A percentile compares a stretch with the other conserved stretches of the same genome.
phyloP scores from a whole-genome alignment of 352 stramenopile species.

The Phytophthora cajani region DNA sequence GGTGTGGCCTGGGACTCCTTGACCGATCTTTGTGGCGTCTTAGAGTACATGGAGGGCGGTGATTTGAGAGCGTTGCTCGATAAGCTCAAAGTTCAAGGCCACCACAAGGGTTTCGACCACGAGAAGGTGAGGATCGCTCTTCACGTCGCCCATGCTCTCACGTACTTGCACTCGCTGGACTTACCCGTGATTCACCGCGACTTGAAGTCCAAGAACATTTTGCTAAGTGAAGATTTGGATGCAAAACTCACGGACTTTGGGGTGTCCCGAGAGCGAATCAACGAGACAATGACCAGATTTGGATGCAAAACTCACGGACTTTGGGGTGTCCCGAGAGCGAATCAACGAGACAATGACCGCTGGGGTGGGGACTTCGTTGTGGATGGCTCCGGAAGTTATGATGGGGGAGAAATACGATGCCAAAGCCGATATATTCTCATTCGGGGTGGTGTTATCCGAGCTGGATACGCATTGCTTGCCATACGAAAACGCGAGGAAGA shows the following conservation, averaged over 20 bases:
- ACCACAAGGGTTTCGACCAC: slow-evolving; percentile 21
- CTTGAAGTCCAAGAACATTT: slow-evolving; percentile 69
- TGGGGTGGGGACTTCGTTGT: slow-evolving; percentile 27
- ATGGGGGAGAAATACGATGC: slow-evolving; percentile 35
- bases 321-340: slow-evolving; percentile 24
- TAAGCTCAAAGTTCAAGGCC: slow-evolving; percentile 6
- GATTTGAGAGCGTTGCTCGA: slow-evolving; percentile 43
- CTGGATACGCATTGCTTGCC: slow-evolving; percentile 49
- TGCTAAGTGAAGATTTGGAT: slow-evolving; percentile 39
- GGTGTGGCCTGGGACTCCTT: slow-evolving; percentile 50
- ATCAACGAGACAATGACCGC: slow-evolving; percentile 33
- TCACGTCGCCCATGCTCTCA: slow-evolving; percentile 48
- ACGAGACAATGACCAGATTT: slow-evolving; percentile 32
- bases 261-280: slow-evolving; percentile 2
- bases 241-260: slow-evolving; percentile 56
- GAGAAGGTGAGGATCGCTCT: slow-evolving; percentile 44
- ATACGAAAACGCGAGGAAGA: slow-evolving; percentile 25
- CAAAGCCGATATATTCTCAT: slow-evolving; percentile 54
- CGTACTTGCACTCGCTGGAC: slow-evolving; percentile 50
- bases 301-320: slow-evolving; percentile 51
- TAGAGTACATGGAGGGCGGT: slow-evolving; percentile 50
- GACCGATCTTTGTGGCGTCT: slow-evolving; percentile 43
- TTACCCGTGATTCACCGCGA: slow-evolving; percentile 55
- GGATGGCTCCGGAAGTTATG: slow-evolving; percentile 14
- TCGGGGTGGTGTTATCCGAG: slow-evolving; percentile 54